phyloP scores from a whole-genome alignment of 495 filamentous ascomycete genomes.

The Trichoderma virens region DNA sequence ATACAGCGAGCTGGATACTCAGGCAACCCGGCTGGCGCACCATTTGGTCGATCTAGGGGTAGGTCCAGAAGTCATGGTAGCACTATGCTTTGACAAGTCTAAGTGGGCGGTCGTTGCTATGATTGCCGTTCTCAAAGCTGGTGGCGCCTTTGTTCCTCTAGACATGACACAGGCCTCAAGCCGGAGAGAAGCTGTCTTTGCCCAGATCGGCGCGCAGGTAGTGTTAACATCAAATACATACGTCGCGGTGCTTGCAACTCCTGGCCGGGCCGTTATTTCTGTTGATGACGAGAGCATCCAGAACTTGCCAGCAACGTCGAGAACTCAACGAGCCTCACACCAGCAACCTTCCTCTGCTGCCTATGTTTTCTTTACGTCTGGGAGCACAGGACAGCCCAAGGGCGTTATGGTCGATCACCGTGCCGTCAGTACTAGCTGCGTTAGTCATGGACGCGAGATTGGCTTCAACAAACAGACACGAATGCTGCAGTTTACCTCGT shows the following conservation, averaged over 20 bases:
- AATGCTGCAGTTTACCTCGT: slow-evolving; percentile 60
- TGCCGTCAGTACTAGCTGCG: no score
- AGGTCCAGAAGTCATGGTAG: slow-evolving; percentile 35
- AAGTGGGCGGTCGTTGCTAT: slow-evolving; percentile 38
- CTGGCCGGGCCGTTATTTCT: no score
- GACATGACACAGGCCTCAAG: background rate
- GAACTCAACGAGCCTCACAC: no score
- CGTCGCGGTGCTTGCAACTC: no score
- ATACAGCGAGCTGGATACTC: slow-evolving; percentile 38
- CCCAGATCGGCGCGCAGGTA: no score
- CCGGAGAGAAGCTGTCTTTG: no score
- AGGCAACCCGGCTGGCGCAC: slow-evolving; percentile 34
- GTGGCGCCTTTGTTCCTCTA: background rate
- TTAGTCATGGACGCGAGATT: no score
- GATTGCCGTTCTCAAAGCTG: slow-evolving; percentile 33
- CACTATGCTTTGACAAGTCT: slow-evolving; percentile 38
- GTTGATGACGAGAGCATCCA: no score
- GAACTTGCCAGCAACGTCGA: no score
- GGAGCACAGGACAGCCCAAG: background rate
- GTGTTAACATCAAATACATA: no score
- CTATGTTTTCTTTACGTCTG: slow-evolving; percentile 3
- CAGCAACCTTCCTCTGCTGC: no score
- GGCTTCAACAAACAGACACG: slow-evolving; percentile 16
- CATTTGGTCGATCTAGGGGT: slow-evolving; percentile 30
- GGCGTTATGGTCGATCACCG: background rate